Conservation (phyloP, 192 early-diverging fungal genomes). For the Coemansia sp. region DNA sequence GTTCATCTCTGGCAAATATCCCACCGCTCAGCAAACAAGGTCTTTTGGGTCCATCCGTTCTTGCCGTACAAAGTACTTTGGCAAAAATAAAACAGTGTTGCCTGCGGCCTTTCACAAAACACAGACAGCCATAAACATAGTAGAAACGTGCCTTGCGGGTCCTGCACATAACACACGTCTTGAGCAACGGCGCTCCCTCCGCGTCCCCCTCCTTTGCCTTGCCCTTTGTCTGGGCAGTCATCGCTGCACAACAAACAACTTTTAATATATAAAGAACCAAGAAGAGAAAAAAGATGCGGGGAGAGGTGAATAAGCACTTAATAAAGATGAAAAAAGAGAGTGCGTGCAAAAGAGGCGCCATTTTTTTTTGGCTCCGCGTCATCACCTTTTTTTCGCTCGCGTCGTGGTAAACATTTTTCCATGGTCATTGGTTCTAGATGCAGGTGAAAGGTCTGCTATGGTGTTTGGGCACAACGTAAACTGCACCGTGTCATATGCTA, state of each 20-base stretch:
- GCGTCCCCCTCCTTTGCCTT: constrained; percentile 13
- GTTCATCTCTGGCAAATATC: no score
- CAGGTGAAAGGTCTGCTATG: no score
- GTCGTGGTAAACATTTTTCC: no score
- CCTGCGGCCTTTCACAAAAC: background rate
- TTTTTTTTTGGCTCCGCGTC: no score
- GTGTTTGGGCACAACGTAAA: no score
- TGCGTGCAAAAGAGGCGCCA: no score
- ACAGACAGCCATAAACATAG: background rate
- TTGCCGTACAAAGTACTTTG: background rate
- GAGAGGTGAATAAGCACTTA: no score
- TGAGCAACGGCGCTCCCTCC: constrained; percentile 37
- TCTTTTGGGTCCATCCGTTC: background rate
- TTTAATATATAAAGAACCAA: constrained; percentile 3
- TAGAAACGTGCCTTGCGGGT: constrained; percentile 38
- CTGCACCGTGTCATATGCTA: no score
- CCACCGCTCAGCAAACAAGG: background rate
- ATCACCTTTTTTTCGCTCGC: no score
- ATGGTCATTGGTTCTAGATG: no score
- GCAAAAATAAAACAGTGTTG: background rate
- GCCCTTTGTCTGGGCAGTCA: constrained; percentile 34
- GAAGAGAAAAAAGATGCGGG: background rate
- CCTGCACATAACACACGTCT: constrained; percentile 53
- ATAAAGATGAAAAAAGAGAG: no score
- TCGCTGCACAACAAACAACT: background rate